A percentile compares a stretch with the other conserved stretches of the same genome.
Conservation (phyloP, 208 protist genomes). For the Leishmania mexicana region DNA sequence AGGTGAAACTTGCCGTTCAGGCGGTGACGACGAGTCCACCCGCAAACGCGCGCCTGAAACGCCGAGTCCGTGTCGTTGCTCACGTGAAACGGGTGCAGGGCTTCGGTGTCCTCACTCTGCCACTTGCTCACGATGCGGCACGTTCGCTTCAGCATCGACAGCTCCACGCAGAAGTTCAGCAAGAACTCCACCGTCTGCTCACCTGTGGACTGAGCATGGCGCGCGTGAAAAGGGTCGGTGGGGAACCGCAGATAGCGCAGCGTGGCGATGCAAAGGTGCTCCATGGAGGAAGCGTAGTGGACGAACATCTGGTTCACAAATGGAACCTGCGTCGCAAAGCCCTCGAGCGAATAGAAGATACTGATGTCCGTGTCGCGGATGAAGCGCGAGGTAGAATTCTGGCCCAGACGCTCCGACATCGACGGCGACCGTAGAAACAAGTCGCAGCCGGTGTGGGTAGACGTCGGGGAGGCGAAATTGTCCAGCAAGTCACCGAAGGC, state of each 20-base stretch:
- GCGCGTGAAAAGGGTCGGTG: slow-evolving; percentile 49
- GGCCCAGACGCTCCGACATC: slow-evolving; percentile 17
- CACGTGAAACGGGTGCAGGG: slow-evolving; percentile 14
- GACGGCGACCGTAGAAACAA: slow-evolving; percentile 13
- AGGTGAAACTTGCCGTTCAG: slow-evolving; percentile 58
- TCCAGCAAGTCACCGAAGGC: slow-evolving; percentile 17
- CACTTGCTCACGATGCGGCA: slow-evolving; percentile 31
- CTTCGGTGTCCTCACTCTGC: slow-evolving; percentile 22
- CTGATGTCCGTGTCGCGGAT: slow-evolving; percentile 32
- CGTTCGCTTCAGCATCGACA: slow-evolving; percentile 56
- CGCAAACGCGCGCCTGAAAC: slow-evolving; percentile 58
- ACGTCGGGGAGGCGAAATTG: slow-evolving; percentile 4
- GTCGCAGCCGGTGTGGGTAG: slow-evolving; percentile 9
- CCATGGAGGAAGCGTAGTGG: slow-evolving; percentile 61
- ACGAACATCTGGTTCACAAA: slow-evolving; percentile 70
- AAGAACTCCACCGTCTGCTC: slow-evolving; percentile 61
- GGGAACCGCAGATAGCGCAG: slow-evolving; percentile 65
- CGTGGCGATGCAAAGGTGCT: slow-evolving; percentile 76
- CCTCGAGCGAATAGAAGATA: slow-evolving; percentile 55
- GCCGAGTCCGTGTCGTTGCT: slow-evolving; percentile 33
- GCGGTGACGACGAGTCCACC: slow-evolving; percentile 53
- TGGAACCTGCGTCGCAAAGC: slow-evolving; percentile 70
- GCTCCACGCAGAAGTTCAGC: slow-evolving; percentile 61
- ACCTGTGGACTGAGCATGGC: slow-evolving; percentile 51
- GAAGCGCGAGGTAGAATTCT: slow-evolving; percentile 6